Conservation (phyloP, 176 grass and related monocot genomes). For the Areca catechu region DNA sequence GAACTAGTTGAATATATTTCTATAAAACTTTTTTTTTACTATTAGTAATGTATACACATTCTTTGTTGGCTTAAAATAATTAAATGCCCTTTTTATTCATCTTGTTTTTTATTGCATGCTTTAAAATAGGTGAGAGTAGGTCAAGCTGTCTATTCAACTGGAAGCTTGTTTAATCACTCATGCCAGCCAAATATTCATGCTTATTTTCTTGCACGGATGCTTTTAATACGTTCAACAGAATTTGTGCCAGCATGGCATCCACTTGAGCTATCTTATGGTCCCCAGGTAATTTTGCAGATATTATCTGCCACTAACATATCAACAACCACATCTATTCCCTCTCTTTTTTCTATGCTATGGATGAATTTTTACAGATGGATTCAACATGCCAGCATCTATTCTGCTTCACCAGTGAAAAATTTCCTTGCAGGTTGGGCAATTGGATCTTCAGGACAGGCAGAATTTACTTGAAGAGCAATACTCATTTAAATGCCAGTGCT, state of each 20-base stretch:
- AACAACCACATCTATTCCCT: neutral
- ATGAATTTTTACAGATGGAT: too few relatives aligned
- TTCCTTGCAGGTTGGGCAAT: conserved; percentile 48
- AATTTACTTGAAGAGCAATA: conserved; percentile 69
- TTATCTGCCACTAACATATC: too few relatives aligned
- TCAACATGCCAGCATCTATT: too few relatives aligned
- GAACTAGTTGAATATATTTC: too few relatives aligned
- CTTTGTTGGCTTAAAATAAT: too few relatives aligned
- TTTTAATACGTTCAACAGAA: conserved; percentile 62
- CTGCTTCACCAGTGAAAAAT: too few relatives aligned
- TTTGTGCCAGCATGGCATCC: conserved; percentile 57
- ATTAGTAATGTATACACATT: too few relatives aligned
- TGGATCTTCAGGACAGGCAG: conserved; percentile 63
- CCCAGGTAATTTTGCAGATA: conserved; percentile 41
- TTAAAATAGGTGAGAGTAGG: conserved; percentile 57
- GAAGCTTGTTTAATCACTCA: conserved; percentile 89
- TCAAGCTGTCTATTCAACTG: conserved; percentile 79
- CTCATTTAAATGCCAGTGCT: conserved; percentile 67
- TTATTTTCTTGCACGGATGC: conserved; percentile 80
- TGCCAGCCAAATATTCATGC: conserved; percentile 65
- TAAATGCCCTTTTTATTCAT: neutral
- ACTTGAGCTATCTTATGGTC: conserved; percentile 88
- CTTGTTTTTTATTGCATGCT: conserved; percentile 8
- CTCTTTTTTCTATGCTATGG: neutral
- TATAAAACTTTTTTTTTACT: too few relatives aligned